phyloP scores from a whole-genome alignment of 140 eudicot genomes.

The Oenanthe javanica region DNA sequence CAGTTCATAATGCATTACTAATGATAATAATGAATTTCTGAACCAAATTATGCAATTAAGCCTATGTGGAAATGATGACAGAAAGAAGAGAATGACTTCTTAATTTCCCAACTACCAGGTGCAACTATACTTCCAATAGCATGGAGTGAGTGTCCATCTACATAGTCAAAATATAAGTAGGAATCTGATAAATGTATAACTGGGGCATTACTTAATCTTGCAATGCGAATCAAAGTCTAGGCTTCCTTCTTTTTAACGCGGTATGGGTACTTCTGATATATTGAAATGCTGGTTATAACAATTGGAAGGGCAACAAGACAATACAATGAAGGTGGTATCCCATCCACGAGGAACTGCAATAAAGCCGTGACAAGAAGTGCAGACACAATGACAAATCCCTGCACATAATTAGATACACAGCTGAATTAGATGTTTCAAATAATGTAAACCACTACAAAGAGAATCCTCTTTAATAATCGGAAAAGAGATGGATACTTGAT shows the following conservation, averaged over 20 bases:
- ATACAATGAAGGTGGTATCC: slow-evolving; percentile 76
- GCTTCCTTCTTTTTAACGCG: slow-evolving; percentile 66
- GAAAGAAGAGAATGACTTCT: background rate
- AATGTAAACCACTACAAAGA: background rate
- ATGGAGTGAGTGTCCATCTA: slow-evolving; percentile 1
- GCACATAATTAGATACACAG: slow-evolving; percentile 14
- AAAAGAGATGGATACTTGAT: background rate
- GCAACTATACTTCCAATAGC: background rate
- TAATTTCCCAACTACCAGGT: background rate
- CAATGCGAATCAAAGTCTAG: slow-evolving; percentile 17
- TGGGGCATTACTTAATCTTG: background rate
- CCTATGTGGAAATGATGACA: background rate
- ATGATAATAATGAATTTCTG: too few relatives aligned
- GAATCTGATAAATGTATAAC: background rate
- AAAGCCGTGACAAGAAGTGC: slow-evolving; percentile 92
- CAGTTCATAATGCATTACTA: background rate
- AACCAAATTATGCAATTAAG: background rate
- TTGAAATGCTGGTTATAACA: slow-evolving; percentile 74
- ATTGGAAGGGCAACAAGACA: slow-evolving; percentile 89
- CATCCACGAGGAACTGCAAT: slow-evolving; percentile 77
- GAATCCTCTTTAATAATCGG: background rate
- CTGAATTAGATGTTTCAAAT: background rate
- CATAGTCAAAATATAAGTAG: background rate
- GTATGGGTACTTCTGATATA: slow-evolving; percentile 91
- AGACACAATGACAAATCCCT: slow-evolving; percentile 94